Base-by-base conservation (phyloP, 371 early-diverging fungal genomes). In the Nematocida minor region DNA sequence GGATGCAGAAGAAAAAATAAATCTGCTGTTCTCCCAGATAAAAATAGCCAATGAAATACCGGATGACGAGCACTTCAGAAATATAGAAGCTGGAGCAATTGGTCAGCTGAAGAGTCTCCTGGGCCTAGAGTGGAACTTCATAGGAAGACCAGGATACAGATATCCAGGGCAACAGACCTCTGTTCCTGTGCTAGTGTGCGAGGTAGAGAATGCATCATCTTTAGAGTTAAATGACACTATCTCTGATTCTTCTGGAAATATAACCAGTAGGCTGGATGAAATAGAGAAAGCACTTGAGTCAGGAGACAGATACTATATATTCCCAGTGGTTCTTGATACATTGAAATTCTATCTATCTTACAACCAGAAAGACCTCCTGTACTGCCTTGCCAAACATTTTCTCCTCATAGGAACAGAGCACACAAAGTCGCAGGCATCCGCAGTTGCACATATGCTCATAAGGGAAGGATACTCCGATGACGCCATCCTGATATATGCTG, bases 291-390 rank as follows among this genome's bases (percentile, higher is more conserved):
- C 46, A 32, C 11, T 64, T 9, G 31, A 44, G 20, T 31, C 54
- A 29, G 54, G 41, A 11, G 63, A 64, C 66, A 74, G 77, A 36
- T 74, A 74, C 64, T 62, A 51, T 27, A 4, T 74, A 0, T 74
- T 74, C 7, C 63, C 77, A 20, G 9, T 51, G 36, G 41, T 22
- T 20, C n/a, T n/a, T n/a, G 55, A 53, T 0, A 2, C 11, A n/a
- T 40, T n/a, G 6, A 31, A 20, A 0, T 64, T 64, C 41, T 29
- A 41, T 6, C 46, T 74, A n/a, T 55, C 31, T 3, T 16, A 25
- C 0, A 14, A 55, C 9, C 47, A 74, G 34, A 41, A 31, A 18
- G 51, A 74, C n/a, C 55, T 49, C 4, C 55, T 74, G 4, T 53
- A 54, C 25, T 32, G 63, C 6, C 11, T 7, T 29, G 63, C 77